These are phyloP conservation scores for Fonsecaea pedrosoi DNA, from an alignment of 2,329 filamentous ascomycete genomes.

Conservation along the genomic window DNA sequence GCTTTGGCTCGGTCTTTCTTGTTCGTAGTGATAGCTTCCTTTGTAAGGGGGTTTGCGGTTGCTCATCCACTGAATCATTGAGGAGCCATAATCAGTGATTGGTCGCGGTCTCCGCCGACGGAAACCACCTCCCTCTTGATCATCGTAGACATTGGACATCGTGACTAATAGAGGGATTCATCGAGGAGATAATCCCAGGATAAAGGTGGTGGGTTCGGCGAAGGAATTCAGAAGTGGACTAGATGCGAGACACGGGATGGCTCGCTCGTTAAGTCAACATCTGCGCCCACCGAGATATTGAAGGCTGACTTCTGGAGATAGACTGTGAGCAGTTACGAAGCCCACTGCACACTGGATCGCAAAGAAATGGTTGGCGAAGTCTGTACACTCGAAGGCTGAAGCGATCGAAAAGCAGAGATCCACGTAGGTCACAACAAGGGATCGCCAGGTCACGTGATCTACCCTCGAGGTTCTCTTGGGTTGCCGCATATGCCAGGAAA, in stretches of 20 bases:
- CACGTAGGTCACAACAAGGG: background rate
- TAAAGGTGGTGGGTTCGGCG: background rate
- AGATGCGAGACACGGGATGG: background rate
- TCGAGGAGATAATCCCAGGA: constrained; percentile 2
- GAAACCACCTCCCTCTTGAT: constrained; percentile 37
- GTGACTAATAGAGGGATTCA: constrained; percentile 12
- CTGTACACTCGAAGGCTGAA: background rate
- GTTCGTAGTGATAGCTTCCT: constrained; percentile 73
- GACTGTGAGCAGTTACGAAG: background rate
- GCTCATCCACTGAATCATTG: constrained; percentile 89
- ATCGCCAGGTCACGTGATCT: background rate
- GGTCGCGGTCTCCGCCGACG: constrained; percentile 57
- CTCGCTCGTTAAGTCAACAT: background rate
- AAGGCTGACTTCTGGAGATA: background rate
- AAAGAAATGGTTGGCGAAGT: constrained; percentile 1
- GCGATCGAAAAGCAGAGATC: background rate
- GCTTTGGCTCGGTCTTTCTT: constrained; percentile 83
- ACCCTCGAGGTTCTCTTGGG: background rate
- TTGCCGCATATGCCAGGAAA: background rate
- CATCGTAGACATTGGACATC: constrained; percentile 36
- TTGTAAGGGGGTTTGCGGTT: constrained; percentile 78
- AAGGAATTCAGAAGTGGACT: background rate
- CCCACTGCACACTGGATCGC: background rate
- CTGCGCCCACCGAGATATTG: background rate
- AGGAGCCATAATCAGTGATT: constrained; percentile 91